These are phyloP conservation scores for Stellera chamaejasme DNA, from an alignment of 345 rosid genomes.

Conservation along the genomic window DNA sequence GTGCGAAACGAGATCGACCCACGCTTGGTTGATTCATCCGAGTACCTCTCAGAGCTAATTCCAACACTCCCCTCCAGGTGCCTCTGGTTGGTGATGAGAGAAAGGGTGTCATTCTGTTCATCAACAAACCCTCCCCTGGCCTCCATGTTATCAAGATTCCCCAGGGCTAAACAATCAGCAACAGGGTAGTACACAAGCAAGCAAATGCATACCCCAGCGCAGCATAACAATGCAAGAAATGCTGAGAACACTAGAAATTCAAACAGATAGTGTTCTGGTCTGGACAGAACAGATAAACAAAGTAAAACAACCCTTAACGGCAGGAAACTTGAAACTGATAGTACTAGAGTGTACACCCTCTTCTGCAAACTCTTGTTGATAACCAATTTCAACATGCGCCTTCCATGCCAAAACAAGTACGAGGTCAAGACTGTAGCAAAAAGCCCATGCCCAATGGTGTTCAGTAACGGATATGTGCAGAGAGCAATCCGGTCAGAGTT, in stretches of 20 bases:
- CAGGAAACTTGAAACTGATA: constrained; percentile 74
- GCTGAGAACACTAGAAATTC: constrained; percentile 77
- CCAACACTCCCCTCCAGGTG: constrained; percentile 34
- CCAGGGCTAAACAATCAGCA: constrained; percentile 78
- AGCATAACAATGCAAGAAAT: constrained; percentile 63
- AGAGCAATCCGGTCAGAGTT: constrained; percentile 33
- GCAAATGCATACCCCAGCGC: constrained; percentile 64
- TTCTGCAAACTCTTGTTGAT: constrained; percentile 82
- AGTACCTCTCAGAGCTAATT: constrained; percentile 41
- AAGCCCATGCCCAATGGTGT: constrained; percentile 69
- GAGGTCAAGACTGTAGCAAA: constrained; percentile 50
- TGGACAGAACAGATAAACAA: constrained; percentile 57
- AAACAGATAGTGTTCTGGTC: constrained; percentile 52
- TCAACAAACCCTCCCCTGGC: constrained; percentile 36
- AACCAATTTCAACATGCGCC: constrained; percentile 72
- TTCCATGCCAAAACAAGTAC: constrained; percentile 83
- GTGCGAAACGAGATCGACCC: constrained; percentile 63
- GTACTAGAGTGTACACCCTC: constrained; percentile 67
- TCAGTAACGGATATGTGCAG: constrained; percentile 80
- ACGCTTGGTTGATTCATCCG: constrained; percentile 49
- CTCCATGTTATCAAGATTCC: constrained; percentile 48
- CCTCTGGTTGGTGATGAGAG: constrained; percentile 53
- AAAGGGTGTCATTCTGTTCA: constrained; percentile 44
- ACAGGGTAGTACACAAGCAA: constrained; percentile 84
- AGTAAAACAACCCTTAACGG: constrained; percentile 73